Base-by-base conservation (phyloP, 805 yeast species). In the Candida nitratophila region DNA sequence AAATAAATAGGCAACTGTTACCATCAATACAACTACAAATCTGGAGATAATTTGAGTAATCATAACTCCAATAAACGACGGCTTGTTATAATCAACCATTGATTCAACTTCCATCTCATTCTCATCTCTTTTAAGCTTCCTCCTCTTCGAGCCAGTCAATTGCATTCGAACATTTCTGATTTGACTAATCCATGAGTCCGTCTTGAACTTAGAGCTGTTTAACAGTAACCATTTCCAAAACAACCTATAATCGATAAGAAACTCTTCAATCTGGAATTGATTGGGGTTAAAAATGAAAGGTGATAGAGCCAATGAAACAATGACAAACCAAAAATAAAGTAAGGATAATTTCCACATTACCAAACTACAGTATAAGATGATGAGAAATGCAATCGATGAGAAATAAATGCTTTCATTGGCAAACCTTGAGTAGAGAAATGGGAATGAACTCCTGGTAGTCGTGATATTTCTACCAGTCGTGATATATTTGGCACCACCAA, bases 401-500 rank as follows among this genome's bases (percentile, higher is more conserved):
- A 77, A 78, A 55, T 83, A 80, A 37, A 82, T 69, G 47, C 86
- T 75, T 41, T 81, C 84, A 29, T 78, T 70, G 3, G 88, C 80
- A 62, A 83, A 86, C 48, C 89, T 71, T 10, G 87, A 67, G 54
- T 80, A 86, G 39, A 86, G 68, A 11, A 70, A 61, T n/a, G 78
- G 64, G 55, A 84, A 83, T 30, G 87, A 79, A 39, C 76, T 71
- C 57, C 95, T 71, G 1, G 79, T 70, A 3, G 90, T 86, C 2
- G 95, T 88, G 59, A 86, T 80, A 11, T 89, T 89, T 63, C 95
- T 72, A 15, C 93, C 93, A 1, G 93, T 86, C 2, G 90, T 81
- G 55, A 85, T 82, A 64, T 86, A 86, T 55, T 79, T 71, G 3
- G 95, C 95, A 50, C 91, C 93, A 42, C 95, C 93, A 47, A 83